A percentile compares a stretch with the other conserved stretches of the same genome.
phyloP scores from a whole-genome alignment of 306 rosid genomes.

The Gillenia trifoliata region DNA sequence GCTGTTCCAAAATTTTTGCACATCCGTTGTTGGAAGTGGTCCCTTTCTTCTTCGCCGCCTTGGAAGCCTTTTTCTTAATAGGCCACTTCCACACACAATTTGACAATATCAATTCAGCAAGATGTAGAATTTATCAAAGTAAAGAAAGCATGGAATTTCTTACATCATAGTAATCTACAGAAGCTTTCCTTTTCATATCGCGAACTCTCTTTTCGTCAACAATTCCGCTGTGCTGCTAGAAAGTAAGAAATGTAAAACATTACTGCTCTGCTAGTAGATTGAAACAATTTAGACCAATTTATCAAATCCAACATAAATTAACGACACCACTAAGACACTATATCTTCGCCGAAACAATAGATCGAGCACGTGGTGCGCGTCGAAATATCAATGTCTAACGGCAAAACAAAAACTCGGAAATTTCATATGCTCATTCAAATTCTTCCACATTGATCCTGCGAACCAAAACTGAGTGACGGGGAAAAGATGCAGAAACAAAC shows the following conservation, averaged over 20 bases:
- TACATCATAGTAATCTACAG: conserved; percentile 57
- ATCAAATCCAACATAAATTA: not conserved
- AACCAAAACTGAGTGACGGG: too few species aligned
- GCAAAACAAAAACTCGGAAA: too few species aligned
- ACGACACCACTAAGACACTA: not conserved
- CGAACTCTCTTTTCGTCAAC: conserved; percentile 46
- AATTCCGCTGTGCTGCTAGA: conserved; percentile 4
- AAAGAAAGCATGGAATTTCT: conserved; percentile 19
- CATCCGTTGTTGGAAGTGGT: too few species aligned
- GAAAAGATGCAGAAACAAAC: too few species aligned
- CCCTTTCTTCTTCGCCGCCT: too few species aligned
- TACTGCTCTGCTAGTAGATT: not conserved
- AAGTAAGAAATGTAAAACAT: not conserved
- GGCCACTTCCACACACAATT: too few species aligned
- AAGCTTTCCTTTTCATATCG: conserved; percentile 60
- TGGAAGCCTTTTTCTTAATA: too few species aligned
- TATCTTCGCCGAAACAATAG: not conserved
- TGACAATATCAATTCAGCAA: too few species aligned
- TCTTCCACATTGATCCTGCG: too few species aligned
- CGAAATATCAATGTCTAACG: too few species aligned
- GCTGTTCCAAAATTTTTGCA: too few species aligned
- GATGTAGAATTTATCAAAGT: not conserved
- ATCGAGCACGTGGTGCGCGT: not conserved
- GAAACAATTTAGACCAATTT: not conserved
- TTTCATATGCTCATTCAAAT: too few species aligned